Evolutionary conservation across 495 filamentous ascomycete species (phyloP).

Genomic region (Penicillium steckii): DNA sequence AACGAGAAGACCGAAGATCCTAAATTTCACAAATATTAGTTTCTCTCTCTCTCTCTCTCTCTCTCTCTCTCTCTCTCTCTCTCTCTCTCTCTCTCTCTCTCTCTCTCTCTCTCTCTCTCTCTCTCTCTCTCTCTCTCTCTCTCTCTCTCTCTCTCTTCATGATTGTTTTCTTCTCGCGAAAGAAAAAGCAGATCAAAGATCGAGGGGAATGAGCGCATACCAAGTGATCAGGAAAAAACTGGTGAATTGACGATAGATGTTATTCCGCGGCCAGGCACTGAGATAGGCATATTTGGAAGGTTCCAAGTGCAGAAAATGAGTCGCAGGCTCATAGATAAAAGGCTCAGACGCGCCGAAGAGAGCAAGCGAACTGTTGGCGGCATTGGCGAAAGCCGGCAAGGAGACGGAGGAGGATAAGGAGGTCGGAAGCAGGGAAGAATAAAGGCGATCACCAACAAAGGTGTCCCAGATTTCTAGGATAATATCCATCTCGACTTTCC

Average conservation of each 20-base stretch:
- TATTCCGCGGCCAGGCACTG: conserved; percentile 78
- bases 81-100: no score
- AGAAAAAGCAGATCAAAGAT: conserved; percentile 3
- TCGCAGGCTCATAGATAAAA: conserved; percentile 71
- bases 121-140: no score
- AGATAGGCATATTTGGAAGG: conserved; percentile 78
- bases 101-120: no score
- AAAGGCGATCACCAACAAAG: conserved; percentile 78
- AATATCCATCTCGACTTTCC: conserved; percentile 70
- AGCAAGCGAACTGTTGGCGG: conserved; percentile 39
- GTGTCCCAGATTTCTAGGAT: conserved; percentile 83
- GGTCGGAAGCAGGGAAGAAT: conserved; percentile 68
- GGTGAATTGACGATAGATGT: conserved; percentile 72
- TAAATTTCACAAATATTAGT: no score
- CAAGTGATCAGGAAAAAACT: conserved; percentile 83
- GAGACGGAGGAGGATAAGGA: conserved; percentile 48
- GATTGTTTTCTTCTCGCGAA: not conserved
- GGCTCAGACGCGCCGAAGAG: conserved; percentile 44
- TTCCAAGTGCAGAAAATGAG: conserved; percentile 62
- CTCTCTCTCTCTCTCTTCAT: no score
- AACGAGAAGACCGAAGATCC: conserved; percentile 78
- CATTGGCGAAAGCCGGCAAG: conserved; percentile 39
- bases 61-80: no score
- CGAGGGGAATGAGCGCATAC: conserved; percentile 46
- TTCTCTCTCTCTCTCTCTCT: no score